Evolutionary conservation across 192 early-diverging fungal species (phyloP), one percentile per base, ranked within the genome.

Genomic region (Coemansia sp.): DNA sequence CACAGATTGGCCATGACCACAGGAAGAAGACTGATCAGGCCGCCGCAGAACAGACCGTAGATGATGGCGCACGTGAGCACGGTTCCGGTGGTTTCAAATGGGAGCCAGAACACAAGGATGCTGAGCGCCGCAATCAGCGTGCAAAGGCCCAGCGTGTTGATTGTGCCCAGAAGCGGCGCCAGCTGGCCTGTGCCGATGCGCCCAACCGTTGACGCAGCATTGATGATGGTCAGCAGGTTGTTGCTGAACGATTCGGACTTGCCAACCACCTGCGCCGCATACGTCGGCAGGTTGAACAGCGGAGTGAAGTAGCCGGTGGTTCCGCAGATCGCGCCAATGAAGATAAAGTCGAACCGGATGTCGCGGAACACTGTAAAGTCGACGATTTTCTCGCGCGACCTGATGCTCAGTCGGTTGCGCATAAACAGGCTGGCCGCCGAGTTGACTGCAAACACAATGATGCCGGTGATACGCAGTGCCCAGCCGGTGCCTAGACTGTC

Each of bases 221-320:
- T 87, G 81, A 90, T 88, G 43, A 93, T 68, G 52, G 87, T 87
- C 37, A 92, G 68, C 47, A 91, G 76, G 21, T 85, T 73, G 1
- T 86, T 81, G 13, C 83, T 88, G 18, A 85, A 81, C 0, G 56
- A 63, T 1, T 43, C 38, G 9, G 75, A 68, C 21, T 85, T 71
- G 26, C 82, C 84, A 13, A 50, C 61, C 23, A 85, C 66, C 53
- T 77, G 65, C 47, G 74, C 58, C 19, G 70, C 73, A 60, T 69
- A 74, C 47, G 67, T 54, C 15, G 86, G 81, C 67, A 89, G 73
- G 43, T 44, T 81, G 59, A 87, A 86, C 48, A 86, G 85, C 0
- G 89, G 88, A 9, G 85, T 83, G 49, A 89, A 87, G 63, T 89
- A 89, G 10, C 76, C 85, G 15, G 84, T 73, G 0, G 81, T 77